phyloP scores from a whole-genome alignment of 1,284 basidiomycete species.

The Schizophyllum amplum region DNA sequence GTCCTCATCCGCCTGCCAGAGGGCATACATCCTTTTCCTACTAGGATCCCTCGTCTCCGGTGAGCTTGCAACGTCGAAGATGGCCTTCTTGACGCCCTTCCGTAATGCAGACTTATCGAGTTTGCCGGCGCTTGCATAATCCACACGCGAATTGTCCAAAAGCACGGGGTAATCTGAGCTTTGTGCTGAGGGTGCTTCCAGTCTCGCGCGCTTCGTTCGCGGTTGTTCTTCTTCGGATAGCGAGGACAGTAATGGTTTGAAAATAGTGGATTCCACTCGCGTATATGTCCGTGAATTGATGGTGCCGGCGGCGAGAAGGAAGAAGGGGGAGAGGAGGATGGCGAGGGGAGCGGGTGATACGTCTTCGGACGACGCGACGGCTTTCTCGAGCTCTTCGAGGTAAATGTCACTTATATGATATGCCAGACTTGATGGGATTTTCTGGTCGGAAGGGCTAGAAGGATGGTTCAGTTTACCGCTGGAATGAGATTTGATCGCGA shows the following conservation, averaged over 20 bases:
- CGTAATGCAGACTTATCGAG: slow-evolving; percentile 36
- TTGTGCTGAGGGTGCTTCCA: slow-evolving; percentile 19
- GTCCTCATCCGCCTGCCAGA: slow-evolving; percentile 60
- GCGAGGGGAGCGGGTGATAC: slow-evolving; percentile 47
- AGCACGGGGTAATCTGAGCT: slow-evolving; percentile 30
- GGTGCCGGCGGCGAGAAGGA: slow-evolving; percentile 61
- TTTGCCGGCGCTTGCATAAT: slow-evolving; percentile 29
- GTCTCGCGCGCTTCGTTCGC: slow-evolving; percentile 33
- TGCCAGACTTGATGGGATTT: slow-evolving; percentile 72
- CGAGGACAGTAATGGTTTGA: slow-evolving; percentile 56
- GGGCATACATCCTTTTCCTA: slow-evolving; percentile 72
- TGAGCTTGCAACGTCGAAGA: slow-evolving; percentile 75
- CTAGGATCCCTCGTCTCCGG: slow-evolving; percentile 70
- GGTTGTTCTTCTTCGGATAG: slow-evolving; percentile 32
- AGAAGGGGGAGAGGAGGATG: slow-evolving; percentile 58
- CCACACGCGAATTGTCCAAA: slow-evolving; percentile 41
- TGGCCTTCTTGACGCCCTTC: slow-evolving; percentile 47
- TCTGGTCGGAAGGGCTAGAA: slow-evolving; percentile 59
- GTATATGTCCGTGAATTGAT: slow-evolving; percentile 55
- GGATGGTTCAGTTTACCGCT: slow-evolving; percentile 6
- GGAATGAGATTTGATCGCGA: slow-evolving; percentile 7
- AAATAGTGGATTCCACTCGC: slow-evolving; percentile 55
- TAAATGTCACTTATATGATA: slow-evolving; percentile 91
- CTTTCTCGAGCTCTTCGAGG: slow-evolving; percentile 85
- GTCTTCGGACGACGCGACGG: slow-evolving; percentile 24